phyloP scores from a whole-genome alignment of 169 alveolate genomes.

The Plasmodium berghei region DNA sequence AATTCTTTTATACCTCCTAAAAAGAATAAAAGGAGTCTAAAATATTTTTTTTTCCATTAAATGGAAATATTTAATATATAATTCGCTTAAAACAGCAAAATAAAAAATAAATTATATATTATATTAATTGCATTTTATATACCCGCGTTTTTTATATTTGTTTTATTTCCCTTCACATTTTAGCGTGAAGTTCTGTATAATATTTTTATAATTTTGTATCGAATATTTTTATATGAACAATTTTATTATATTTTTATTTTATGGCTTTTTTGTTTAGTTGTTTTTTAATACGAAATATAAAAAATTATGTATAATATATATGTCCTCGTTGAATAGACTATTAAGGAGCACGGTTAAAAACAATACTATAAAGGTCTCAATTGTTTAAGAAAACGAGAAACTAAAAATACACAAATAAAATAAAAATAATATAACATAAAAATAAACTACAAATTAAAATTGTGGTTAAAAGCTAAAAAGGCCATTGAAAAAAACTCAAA shows the following conservation, averaged over 20 bases:
- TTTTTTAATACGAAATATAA: too few relatives aligned
- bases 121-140: slow-evolving; percentile 4
- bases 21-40: slow-evolving; percentile 8
- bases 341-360: too few relatives aligned
- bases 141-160: background rate
- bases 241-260: too few relatives aligned
- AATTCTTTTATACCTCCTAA: background rate
- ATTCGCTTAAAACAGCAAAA: background rate
- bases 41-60: slow-evolving; percentile 22
- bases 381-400: background rate
- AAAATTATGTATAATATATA: too few relatives aligned
- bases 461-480: too few relatives aligned
- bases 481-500: background rate
- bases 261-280: too few relatives aligned
- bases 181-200: too few relatives aligned
- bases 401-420: background rate
- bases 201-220: too few relatives aligned
- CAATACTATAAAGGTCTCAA: too few relatives aligned
- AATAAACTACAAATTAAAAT: background rate
- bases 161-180: background rate
- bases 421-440: background rate
- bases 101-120: too few relatives aligned
- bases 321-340: too few relatives aligned
- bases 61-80: slow-evolving; percentile 15
- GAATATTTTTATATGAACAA: too few relatives aligned